These are phyloP conservation scores for Pythium vanterpoolii DNA, from an alignment of 352 stramenopile genomes.

Conservation along the genomic window DNA sequence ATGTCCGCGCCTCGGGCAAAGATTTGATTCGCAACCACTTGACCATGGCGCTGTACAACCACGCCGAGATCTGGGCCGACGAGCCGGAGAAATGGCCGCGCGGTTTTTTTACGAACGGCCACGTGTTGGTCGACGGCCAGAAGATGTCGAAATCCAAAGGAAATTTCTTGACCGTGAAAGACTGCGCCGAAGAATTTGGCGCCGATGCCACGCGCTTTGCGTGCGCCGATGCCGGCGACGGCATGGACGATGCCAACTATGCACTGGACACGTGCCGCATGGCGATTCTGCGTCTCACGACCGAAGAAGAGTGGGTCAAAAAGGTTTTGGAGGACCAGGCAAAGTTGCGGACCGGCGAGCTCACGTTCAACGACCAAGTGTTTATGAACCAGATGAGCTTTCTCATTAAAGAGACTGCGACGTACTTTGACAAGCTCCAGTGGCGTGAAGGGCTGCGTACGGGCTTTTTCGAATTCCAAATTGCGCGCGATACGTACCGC, in stretches of 20 bases:
- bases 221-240: slow-evolving; percentile 97
- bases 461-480: slow-evolving; percentile 99
- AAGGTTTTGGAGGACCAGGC: slow-evolving; percentile 85
- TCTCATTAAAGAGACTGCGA: slow-evolving; percentile 89
- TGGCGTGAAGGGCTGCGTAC: slow-evolving; percentile 97
- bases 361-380: slow-evolving; percentile 92
- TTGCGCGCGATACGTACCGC: slow-evolving; percentile 97
- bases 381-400: slow-evolving; percentile 98
- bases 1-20: slow-evolving; percentile 96
- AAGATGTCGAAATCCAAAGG: slow-evolving; percentile 99
- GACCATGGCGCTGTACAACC: slow-evolving; percentile 99
- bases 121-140: slow-evolving; percentile 96
- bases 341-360: slow-evolving; percentile 72
- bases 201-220: slow-evolving; percentile 97
- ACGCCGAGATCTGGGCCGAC: slow-evolving; percentile 99
- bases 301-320: slow-evolving; percentile 97
- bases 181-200: slow-evolving; percentile 95
- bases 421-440: slow-evolving; percentile 88
- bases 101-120: slow-evolving; percentile 98
- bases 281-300: slow-evolving; percentile 96
- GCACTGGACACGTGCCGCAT: slow-evolving; percentile 95
- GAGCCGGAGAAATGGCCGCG: slow-evolving; percentile 96
- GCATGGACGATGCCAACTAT: slow-evolving; percentile 99
- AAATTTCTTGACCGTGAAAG: slow-evolving; percentile 99
- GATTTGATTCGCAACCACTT: slow-evolving; percentile 99